A percentile compares a stretch with the other conserved stretches of the same genome.
Evolutionary conservation across 805 yeast genomes (phyloP).

Genomic region (Candida dajiaensis): DNA sequence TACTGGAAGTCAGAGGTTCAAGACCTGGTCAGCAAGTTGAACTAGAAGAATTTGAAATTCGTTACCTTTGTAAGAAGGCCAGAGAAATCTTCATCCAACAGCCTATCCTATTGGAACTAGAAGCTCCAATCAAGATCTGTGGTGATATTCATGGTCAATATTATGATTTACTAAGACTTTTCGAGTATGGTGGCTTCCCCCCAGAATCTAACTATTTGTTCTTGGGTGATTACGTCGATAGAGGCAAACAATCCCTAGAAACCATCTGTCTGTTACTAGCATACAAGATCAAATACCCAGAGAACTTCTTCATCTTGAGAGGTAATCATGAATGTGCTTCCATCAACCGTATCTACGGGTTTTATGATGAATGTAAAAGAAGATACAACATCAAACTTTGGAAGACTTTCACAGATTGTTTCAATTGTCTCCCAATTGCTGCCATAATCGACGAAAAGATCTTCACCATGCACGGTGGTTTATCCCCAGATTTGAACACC

Average conservation of each 20-base stretch:
- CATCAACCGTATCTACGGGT: conserved; percentile 95
- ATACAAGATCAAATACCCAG: conserved; percentile 96
- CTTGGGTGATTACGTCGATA: conserved; percentile 95
- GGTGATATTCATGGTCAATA: conserved; percentile 99
- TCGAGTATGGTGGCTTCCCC: conserved; percentile 98
- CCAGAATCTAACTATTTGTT: conserved; percentile 97
- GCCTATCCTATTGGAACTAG: conserved; percentile 90
- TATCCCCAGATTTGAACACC: conserved; percentile 93
- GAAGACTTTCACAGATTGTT: conserved; percentile 98
- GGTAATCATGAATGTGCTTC: conserved; percentile 99
- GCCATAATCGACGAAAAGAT: conserved; percentile 97
- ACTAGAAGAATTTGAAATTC: conserved; percentile 87
- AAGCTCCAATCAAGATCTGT: conserved; percentile 93
- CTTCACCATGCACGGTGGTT: conserved; percentile 98
- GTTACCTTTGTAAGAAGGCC: conserved; percentile 94
- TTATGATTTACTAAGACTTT: conserved; percentile 88
- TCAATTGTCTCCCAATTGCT: conserved; percentile 97
- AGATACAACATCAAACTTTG: conserved; percentile 96
- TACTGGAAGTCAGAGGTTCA: conserved; percentile 95
- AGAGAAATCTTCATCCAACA: conserved; percentile 97
- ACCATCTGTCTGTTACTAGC: conserved; percentile 92
- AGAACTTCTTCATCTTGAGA: conserved; percentile 91
- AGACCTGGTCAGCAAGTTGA: conserved; percentile 98
- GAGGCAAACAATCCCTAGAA: conserved; percentile 96
- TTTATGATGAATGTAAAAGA: conserved; percentile 97